Evolutionary conservation across 495 filamentous ascomycete species (phyloP).

Genomic region (Aspergillus nidulans): DNA sequence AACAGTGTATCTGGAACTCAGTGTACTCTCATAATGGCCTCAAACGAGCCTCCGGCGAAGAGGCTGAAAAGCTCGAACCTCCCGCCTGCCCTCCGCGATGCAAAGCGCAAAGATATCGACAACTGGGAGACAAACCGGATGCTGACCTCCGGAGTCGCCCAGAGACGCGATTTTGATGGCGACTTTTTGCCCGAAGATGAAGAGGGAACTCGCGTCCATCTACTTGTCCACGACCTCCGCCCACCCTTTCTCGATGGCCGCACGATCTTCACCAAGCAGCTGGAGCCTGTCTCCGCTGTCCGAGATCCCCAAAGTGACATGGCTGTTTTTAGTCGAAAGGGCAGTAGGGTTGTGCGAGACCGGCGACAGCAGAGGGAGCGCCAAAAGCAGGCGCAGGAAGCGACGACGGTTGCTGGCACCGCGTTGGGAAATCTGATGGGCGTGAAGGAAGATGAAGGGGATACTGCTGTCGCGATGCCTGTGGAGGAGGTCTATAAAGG

Average conservation of each 20-base stretch:
- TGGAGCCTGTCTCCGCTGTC: slow-evolving; percentile 92
- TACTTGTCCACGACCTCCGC: slow-evolving; percentile 89
- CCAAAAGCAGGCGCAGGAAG: slow-evolving; percentile 91
- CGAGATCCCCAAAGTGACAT: slow-evolving; percentile 96
- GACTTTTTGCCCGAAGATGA: slow-evolving; percentile 90
- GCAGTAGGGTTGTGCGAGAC: slow-evolving; percentile 89
- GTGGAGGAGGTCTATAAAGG: slow-evolving; percentile 65
- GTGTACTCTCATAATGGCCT: slow-evolving; percentile 27
- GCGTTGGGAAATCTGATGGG: slow-evolving; percentile 92
- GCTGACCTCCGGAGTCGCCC: slow-evolving; percentile 93
- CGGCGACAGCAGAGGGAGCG: slow-evolving; percentile 87
- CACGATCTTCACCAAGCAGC: slow-evolving; percentile 93
- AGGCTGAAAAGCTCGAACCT: slow-evolving; percentile 41
- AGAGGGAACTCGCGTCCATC: slow-evolving; percentile 82
- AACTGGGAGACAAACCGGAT: slow-evolving; percentile 99
- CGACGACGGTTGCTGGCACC: slow-evolving; percentile 89
- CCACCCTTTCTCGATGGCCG: slow-evolving; percentile 95
- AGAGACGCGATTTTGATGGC: slow-evolving; percentile 71
- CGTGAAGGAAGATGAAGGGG: slow-evolving; percentile 88
- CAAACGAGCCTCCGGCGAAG: slow-evolving; percentile 42
- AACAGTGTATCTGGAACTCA: background rate
- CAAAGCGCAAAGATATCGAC: slow-evolving; percentile 88
- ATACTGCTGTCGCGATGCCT: slow-evolving; percentile 74
- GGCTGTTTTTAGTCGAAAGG: slow-evolving; percentile 96
- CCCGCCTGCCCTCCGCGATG: slow-evolving; percentile 38